Evolutionary conservation across 768 basidiomycete genomes (phyloP).

Genomic region (Paxillus involutus): DNA sequence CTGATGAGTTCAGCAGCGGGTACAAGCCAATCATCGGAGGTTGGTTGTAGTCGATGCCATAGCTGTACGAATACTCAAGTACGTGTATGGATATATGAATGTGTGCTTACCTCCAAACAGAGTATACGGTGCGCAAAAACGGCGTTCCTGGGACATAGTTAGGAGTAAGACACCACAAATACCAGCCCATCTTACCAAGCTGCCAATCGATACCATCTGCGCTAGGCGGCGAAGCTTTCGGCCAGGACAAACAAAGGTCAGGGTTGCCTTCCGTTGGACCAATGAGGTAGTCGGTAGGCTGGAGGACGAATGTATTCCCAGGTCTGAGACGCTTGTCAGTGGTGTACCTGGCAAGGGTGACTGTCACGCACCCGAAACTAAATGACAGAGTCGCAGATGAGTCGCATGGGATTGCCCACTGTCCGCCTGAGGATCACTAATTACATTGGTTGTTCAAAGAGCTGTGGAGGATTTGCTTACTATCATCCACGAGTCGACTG

Average conservation of each 20-base stretch:
- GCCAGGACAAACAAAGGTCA: conserved; percentile 74
- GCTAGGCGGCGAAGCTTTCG: conserved; percentile 61
- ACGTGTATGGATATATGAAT: not conserved
- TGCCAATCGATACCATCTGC: conserved; percentile 84
- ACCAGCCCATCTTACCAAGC: conserved; percentile 46
- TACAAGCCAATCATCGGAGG: conserved; percentile 81
- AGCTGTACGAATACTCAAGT: conserved; percentile 40
- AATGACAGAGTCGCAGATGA: conserved; percentile 59
- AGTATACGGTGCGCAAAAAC: conserved; percentile 76
- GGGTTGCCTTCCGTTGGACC: conserved; percentile 67
- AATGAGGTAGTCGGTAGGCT: conserved; percentile 77
- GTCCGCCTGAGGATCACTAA: conserved; percentile 43
- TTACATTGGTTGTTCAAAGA: not conserved
- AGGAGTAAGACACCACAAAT: not conserved
- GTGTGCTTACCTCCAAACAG: conserved; percentile 62
- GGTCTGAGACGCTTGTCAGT: conserved; percentile 15
- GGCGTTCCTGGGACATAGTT: conserved; percentile 44
- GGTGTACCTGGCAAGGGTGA: not conserved
- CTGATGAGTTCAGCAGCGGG: conserved; percentile 48
- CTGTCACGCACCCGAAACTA: conserved; percentile 60
- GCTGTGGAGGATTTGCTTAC: conserved; percentile 31
- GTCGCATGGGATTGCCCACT: conserved; percentile 77
- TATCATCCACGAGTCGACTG: conserved; percentile 66
- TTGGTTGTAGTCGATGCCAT: conserved; percentile 72
- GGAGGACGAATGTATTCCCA: conserved; percentile 50